A percentile compares a stretch with the other conserved stretches of the same genome.
phyloP scores from a whole-genome alignment of 208 protist genomes.

The Herpetomonas tarakana region DNA sequence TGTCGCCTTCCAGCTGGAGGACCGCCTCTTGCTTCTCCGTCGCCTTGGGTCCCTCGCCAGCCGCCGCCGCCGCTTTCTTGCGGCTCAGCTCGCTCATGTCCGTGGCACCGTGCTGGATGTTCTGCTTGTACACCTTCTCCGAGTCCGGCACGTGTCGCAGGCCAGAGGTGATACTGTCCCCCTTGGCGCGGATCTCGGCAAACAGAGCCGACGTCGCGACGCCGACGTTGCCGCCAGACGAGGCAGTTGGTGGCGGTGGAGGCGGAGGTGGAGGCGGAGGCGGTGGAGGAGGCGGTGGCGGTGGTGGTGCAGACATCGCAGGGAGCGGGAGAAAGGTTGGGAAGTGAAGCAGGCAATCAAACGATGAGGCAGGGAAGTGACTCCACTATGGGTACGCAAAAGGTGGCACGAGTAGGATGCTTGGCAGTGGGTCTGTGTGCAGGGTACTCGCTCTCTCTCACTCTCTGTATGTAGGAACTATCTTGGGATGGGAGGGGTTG shows the following conservation, averaged over 20 bases:
- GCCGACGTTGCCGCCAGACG: constrained; percentile 14
- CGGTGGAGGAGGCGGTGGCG: constrained; percentile 17
- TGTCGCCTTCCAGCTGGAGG: constrained; percentile 57
- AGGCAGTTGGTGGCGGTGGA: constrained; percentile 1
- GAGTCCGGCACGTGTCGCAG: constrained; percentile 75
- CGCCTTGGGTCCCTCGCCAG: not conserved
- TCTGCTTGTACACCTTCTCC: constrained; percentile 77
- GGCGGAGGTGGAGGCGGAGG: constrained; percentile 16
- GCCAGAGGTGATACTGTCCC: constrained; percentile 62
- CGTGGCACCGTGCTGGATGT: constrained; percentile 58
- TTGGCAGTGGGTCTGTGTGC: too few species aligned
- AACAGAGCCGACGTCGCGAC: constrained; percentile 58
- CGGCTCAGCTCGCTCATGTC: constrained; percentile 58
- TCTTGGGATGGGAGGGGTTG: too few species aligned
- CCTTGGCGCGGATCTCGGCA: constrained; percentile 58
- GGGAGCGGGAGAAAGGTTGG: constrained; percentile 7
- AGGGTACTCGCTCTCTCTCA: too few species aligned
- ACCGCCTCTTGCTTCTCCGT: constrained; percentile 18
- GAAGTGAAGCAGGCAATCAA: too few species aligned
- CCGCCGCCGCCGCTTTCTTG: constrained; percentile 49
- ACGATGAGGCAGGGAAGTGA: too few species aligned
- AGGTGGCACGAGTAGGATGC: too few species aligned
- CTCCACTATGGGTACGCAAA: too few species aligned
- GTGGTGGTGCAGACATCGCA: constrained; percentile 7
- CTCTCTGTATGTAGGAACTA: too few species aligned